Conservation (phyloP, 306 rosid species). For the Vachellia pachyceras region DNA sequence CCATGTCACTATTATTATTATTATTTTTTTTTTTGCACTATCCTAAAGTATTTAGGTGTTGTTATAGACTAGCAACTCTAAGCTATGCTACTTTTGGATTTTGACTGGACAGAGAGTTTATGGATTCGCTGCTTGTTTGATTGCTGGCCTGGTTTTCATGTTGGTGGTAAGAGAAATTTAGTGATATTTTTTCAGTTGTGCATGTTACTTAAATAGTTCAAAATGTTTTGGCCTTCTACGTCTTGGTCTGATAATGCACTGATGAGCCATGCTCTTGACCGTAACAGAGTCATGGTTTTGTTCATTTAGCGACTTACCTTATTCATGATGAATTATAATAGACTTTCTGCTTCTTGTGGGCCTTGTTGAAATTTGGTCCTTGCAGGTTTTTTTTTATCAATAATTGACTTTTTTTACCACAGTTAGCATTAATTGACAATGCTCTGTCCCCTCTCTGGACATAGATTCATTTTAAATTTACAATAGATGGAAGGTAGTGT, state of each 20-base stretch:
- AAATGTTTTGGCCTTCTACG: neutral
- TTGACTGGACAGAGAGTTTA: conserved; percentile 77
- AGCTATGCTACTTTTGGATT: conserved; percentile 38
- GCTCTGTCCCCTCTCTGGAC: neutral
- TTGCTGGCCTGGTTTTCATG: conserved; percentile 79
- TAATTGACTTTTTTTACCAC: neutral
- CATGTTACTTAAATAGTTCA: neutral
- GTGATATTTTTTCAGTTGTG: neutral
- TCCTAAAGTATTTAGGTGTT: conserved; percentile 12
- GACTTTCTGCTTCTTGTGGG: neutral
- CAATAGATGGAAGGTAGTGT: too few relatives aligned
- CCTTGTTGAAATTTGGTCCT: neutral
- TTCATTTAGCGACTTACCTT: neutral
- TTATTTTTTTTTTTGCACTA: conserved; percentile 1
- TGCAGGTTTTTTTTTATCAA: neutral
- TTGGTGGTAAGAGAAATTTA: conserved; percentile 67
- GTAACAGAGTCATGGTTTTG: neutral
- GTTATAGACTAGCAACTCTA: conserved; percentile 23
- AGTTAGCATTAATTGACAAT: neutral
- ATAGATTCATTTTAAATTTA: neutral
- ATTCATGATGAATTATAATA: neutral
- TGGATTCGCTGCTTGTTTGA: conserved; percentile 74
- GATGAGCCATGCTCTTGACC: conserved; percentile 3
- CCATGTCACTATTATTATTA: conserved; percentile 11
- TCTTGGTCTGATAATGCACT: conserved; percentile 12